Conservation (phyloP, 768 basidiomycete species). For the Galerina marginata region DNA sequence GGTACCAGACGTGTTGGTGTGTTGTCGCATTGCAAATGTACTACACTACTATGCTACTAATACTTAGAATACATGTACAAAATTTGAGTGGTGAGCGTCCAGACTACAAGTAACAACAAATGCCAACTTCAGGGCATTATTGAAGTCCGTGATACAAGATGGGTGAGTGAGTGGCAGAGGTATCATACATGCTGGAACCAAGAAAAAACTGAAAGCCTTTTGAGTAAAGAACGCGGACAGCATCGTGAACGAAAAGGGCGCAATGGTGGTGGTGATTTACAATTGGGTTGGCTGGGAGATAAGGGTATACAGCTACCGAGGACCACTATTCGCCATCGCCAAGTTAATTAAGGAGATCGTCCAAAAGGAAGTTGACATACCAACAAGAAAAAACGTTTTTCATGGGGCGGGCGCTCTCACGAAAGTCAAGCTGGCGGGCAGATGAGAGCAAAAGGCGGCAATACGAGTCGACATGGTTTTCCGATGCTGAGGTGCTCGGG, state of each 20-base stretch:
- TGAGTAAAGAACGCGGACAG: background rate
- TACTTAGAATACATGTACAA: background rate
- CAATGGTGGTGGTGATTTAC: background rate
- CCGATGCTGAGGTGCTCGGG: conserved; percentile 20
- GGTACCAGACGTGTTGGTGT: too few relatives aligned
- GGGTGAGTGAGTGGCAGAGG: too few relatives aligned
- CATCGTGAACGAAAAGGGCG: conserved; percentile 1
- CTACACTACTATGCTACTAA: too few relatives aligned
- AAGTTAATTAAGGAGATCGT: conserved; percentile 12
- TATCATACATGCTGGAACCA: background rate
- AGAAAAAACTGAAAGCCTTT: background rate
- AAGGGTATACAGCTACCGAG: background rate
- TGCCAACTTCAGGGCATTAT: too few relatives aligned
- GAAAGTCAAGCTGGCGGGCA: conserved; percentile 26
- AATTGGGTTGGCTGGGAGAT: conserved; percentile 1
- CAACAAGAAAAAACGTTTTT: conserved; percentile 16
- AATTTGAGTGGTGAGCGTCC: background rate
- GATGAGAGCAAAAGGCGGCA: conserved; percentile 30
- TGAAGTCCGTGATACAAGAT: too few relatives aligned
- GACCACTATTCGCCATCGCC: conserved; percentile 1
- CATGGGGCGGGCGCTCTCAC: conserved; percentile 18
- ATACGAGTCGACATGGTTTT: conserved; percentile 27
- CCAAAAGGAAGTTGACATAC: conserved; percentile 23
- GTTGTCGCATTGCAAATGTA: too few relatives aligned
- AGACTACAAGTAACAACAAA: background rate